Base-by-base conservation (phyloP, 768 basidiomycete species). In the Mycena maculata region DNA sequence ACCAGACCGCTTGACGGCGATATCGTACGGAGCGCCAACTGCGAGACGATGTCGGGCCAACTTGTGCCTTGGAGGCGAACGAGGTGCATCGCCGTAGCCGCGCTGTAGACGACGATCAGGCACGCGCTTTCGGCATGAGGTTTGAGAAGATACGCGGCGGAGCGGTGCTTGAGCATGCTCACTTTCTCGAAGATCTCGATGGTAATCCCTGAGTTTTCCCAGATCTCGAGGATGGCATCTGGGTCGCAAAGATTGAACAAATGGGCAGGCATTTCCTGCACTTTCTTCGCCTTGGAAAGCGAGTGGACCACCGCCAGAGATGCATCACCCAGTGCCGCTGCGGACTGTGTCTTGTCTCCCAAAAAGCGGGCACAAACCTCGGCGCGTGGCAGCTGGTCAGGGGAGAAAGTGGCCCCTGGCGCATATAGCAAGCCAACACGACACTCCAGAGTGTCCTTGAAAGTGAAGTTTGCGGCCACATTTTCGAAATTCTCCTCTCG, bases 41-140 rank as follows among this genome's bases (percentile, higher is more conserved):
- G 30, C 33, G 52, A 53, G 30, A 53, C n/a, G 52, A 53, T 31
- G 20, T 53, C 52, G 31, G 20, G 11, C 52, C 52, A 53, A 36
- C 9, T 36, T 20, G 13, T n/a, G 52, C 52, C 31, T 33, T 22
- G 52, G 52, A 31, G 52, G 27, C 52, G 52, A 33, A 33, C 33
- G 31, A 53, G 28, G 18, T 53, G 31, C 30, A 53, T 53, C 20
- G 33, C 52, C 31, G 52, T 53, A 36, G 52, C 31, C 20, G 30
- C 52, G 52, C 52, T 53, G 52, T 33, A 53, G 52, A 53, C 52
- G 31, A 53, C 31, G 33, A 53, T 22, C 33, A 16, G 52, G 52
- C 52, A 31, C 33, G 27, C 33, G 52, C 33, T 36, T 53, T 33
- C 31, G 31, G 18, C 33, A 36, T 31, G 52, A 31, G 30, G 52